phyloP scores from a whole-genome alignment of 208 protist genomes.

The Ichthyophonus hoferi region DNA sequence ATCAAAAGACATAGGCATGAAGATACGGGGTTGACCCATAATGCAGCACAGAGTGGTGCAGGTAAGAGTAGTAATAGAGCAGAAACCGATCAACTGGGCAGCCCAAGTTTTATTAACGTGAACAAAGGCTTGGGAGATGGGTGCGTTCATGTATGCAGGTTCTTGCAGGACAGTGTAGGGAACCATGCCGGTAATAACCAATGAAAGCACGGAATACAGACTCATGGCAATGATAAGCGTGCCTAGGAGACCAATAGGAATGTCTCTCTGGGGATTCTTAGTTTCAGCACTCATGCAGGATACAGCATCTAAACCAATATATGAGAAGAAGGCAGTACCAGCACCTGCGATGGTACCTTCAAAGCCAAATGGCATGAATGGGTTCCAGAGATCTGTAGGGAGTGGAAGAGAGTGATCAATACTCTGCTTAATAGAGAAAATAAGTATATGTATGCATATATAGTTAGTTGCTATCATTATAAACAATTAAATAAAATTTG shows the following conservation, averaged over 20 bases:
- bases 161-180: not conserved
- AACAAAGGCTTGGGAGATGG: not conserved
- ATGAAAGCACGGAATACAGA: not conserved
- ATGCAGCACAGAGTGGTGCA: not conserved
- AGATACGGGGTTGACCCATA: constrained; percentile 13
- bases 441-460: not conserved
- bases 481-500: no score
- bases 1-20: not conserved
- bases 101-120: not conserved
- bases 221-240: not conserved
- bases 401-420: not conserved
- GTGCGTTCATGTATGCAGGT: constrained; percentile 1
- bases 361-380: constrained; percentile 1
- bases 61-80: not conserved
- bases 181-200: not conserved
- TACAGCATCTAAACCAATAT: constrained; percentile 28
- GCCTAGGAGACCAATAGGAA: not conserved
- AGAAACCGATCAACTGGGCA: not conserved
- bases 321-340: constrained; percentile 16
- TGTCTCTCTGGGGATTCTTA: not conserved
- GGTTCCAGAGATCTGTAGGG: not conserved
- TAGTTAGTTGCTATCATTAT: no score
- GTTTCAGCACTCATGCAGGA: not conserved
- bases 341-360: not conserved
- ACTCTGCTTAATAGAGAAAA: not conserved